phyloP scores from a whole-genome alignment of 179 eudicot species.

The Nepenthes alata region DNA sequence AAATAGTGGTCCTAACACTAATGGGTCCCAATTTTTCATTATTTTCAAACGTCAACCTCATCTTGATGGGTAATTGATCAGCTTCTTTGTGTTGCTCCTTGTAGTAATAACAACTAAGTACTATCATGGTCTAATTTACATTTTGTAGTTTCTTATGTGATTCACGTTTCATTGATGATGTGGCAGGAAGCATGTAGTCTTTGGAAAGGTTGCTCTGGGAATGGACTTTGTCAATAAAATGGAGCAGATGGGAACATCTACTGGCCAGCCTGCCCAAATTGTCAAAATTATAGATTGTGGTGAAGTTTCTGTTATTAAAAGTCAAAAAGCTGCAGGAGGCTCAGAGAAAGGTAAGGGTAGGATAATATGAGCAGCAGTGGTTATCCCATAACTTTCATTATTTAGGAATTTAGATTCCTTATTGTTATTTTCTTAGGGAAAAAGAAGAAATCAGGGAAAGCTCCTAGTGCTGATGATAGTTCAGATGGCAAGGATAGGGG shows the following conservation, averaged over 20 bases:
- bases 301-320: conserved; percentile 42
- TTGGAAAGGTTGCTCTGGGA: conserved; percentile 81
- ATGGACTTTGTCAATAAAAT: conserved; percentile 68
- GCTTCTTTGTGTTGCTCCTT: not conserved
- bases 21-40: conserved; percentile 93
- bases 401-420: not conserved
- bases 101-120: not conserved
- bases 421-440: conserved; percentile 25
- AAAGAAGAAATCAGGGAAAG: conserved; percentile 42
- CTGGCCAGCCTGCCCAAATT: conserved; percentile 43
- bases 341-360: conserved; percentile 52
- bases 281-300: conserved; percentile 80
- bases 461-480: conserved; percentile 40
- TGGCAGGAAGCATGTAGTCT: conserved; percentile 90
- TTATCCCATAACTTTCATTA: not conserved
- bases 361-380: not conserved
- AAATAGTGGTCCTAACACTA: conserved; percentile 74
- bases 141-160: conserved; percentile 1
- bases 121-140: not conserved
- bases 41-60: conserved; percentile 66
- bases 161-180: conserved; percentile 9
- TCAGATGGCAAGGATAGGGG: conserved; percentile 42
- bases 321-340: conserved; percentile 14
- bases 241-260: conserved; percentile 60
- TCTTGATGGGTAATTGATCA: conserved; percentile 71